These are phyloP conservation scores for Aspergillus persii DNA, from an alignment of 2,329 filamentous ascomycete genomes.

Conservation along the genomic window DNA sequence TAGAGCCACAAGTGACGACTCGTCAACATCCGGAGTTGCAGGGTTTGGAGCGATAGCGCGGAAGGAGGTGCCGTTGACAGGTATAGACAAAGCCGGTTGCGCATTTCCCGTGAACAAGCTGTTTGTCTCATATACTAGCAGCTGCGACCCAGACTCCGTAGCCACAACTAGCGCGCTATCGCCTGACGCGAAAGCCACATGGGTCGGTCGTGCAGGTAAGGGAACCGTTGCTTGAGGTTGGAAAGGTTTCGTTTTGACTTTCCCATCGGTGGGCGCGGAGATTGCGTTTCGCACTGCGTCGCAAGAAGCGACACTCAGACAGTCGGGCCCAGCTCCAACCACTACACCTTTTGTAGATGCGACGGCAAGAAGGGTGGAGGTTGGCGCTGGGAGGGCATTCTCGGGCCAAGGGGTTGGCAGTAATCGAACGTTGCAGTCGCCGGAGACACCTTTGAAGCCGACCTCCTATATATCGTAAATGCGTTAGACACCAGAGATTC, in stretches of 20 bases:
- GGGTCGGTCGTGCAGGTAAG: slow-evolving; percentile 74
- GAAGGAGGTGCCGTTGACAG: slow-evolving; percentile 71
- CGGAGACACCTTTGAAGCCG: slow-evolving; percentile 75
- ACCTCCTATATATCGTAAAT: slow-evolving; percentile 54
- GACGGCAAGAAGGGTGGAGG: slow-evolving; percentile 78
- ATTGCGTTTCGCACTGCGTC: slow-evolving; percentile 76
- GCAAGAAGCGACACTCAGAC: slow-evolving; percentile 72
- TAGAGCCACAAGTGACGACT: slow-evolving; percentile 70
- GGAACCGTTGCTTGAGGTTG: slow-evolving; percentile 70
- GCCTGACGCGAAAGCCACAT: slow-evolving; percentile 87
- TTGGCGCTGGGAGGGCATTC: slow-evolving; percentile 67
- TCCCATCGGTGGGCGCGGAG: slow-evolving; percentile 56
- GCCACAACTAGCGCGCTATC: slow-evolving; percentile 81
- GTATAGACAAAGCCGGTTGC: slow-evolving; percentile 69
- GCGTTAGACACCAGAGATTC: neutral
- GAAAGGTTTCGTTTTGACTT: slow-evolving; percentile 65
- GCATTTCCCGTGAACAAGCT: slow-evolving; percentile 64
- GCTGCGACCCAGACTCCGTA: slow-evolving; percentile 74
- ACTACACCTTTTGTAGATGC: slow-evolving; percentile 77
- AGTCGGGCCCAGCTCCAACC: slow-evolving; percentile 81
- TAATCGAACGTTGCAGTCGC: slow-evolving; percentile 77
- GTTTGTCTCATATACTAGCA: slow-evolving; percentile 78
- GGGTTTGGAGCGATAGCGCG: slow-evolving; percentile 79
- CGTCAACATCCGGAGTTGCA: slow-evolving; percentile 52
- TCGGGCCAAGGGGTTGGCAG: slow-evolving; percentile 74